phyloP scores from a whole-genome alignment of 73 alveolate species.

The Durusdinium trenchii region DNA sequence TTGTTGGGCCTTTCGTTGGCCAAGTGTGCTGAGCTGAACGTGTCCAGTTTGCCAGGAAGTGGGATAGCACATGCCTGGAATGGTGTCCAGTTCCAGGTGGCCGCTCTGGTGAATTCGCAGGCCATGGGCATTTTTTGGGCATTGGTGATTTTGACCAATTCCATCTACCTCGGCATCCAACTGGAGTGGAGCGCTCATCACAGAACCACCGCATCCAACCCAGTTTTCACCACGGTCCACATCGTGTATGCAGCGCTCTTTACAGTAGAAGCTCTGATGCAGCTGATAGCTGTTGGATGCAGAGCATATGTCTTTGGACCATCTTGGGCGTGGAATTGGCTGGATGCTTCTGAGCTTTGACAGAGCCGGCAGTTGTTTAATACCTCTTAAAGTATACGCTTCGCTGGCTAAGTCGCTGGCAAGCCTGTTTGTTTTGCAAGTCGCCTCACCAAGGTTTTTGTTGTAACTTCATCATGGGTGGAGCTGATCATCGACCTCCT shows the following conservation, averaged over 20 bases:
- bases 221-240: neutral
- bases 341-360: too few relatives aligned
- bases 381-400: too few relatives aligned
- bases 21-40: neutral
- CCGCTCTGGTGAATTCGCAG: neutral
- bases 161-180: slow-evolving; percentile 37
- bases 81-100: neutral
- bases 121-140: slow-evolving; percentile 40
- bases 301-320: neutral
- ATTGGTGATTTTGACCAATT: slow-evolving; percentile 7
- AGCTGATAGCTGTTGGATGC: slow-evolving; percentile 35
- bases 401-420: too few relatives aligned
- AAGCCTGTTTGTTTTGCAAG: too few relatives aligned
- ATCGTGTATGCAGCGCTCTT: slow-evolving; percentile 6
- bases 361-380: too few relatives aligned
- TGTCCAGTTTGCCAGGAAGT: neutral
- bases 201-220: neutral
- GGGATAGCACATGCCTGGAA: neutral
- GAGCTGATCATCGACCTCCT: slow-evolving; percentile 22
- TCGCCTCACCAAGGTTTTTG: too few relatives aligned
- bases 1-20: neutral
- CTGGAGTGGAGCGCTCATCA: slow-evolving; percentile 27
- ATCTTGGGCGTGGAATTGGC: slow-evolving; percentile 75
- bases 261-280: slow-evolving; percentile 16
- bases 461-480: slow-evolving; percentile 41